Percentiles rank a stretch among this genome's conserved stretches.
Conservation (phyloP, 257 asterid species). For the Nicotiana tomentosiformis region DNA sequence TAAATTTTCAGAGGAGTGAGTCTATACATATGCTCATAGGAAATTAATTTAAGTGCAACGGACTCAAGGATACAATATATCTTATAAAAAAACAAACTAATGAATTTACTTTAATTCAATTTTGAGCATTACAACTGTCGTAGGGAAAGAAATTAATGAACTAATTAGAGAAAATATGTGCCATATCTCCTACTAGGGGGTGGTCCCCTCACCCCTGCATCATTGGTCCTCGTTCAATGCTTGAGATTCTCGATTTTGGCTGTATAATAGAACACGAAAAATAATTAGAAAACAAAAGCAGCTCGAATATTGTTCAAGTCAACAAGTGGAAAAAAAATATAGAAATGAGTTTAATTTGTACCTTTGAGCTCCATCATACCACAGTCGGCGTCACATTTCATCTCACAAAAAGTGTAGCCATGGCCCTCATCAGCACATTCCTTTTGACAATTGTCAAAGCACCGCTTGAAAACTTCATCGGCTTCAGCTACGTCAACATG, state of each 20-base stretch:
- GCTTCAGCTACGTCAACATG: background rate
- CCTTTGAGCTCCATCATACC: background rate
- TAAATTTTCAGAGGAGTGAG: too few relatives aligned
- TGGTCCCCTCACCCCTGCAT: background rate
- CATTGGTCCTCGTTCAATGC: background rate
- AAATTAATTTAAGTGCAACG: background rate
- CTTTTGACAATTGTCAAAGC: conserved; percentile 9
- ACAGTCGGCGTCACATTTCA: conserved; percentile 14
- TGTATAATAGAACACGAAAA: background rate
- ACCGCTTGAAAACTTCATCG: background rate
- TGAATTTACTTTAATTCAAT: background rate
- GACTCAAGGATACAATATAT: background rate
- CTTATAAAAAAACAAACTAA: background rate
- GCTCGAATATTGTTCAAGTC: background rate
- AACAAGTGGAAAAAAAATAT: too few relatives aligned
- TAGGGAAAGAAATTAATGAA: background rate
- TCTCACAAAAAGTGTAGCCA: conserved; percentile 9
- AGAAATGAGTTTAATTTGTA: background rate
- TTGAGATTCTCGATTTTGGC: background rate
- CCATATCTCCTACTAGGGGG: background rate
- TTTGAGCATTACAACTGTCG: background rate
- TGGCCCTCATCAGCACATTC: background rate
- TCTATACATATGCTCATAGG: too few relatives aligned
- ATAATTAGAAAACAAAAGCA: background rate
- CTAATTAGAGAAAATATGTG: background rate